Percentiles rank a stretch among this genome's conserved stretches.
Conservation (phyloP, 2,329 filamentous ascomycete genomes). For the Colletotrichum sp. region DNA sequence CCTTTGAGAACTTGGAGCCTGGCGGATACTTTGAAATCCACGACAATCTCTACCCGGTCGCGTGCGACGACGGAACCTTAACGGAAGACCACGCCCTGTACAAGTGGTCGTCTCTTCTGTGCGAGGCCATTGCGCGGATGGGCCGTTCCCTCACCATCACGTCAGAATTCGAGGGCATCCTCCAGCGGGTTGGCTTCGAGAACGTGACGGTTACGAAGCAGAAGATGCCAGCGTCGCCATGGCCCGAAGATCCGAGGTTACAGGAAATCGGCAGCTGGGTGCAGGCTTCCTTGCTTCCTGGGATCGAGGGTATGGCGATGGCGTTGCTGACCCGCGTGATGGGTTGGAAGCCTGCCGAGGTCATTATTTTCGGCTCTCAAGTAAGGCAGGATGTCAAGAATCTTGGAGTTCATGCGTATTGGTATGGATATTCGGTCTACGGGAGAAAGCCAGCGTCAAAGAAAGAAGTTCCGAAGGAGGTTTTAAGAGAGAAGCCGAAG, state of each 20-base stretch:
- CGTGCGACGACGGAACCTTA: conserved; percentile 36
- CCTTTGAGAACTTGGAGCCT: conserved; percentile 7
- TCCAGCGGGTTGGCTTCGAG: conserved; percentile 26
- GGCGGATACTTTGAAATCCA: conserved; percentile 16
- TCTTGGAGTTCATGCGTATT: conserved; percentile 29
- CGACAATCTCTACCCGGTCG: conserved; percentile 25
- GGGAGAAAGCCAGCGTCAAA: neutral
- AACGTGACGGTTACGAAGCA: conserved; percentile 30
- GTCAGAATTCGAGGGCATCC: conserved; percentile 26
- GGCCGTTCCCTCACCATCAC: neutral
- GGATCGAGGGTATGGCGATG: conserved; percentile 32
- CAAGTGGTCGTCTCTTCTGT: neutral
- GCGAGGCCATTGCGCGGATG: neutral
- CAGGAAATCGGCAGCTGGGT: conserved; percentile 27
- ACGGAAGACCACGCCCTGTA: conserved; percentile 26
- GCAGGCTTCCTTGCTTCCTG: conserved; percentile 22
- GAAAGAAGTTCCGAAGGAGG: neutral
- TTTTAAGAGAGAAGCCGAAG: neutral
- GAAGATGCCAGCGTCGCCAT: conserved; percentile 34
- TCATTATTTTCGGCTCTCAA: conserved; percentile 26
- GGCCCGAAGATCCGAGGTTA: conserved; percentile 32
- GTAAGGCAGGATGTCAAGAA: conserved; percentile 26
- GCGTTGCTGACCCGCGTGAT: conserved; percentile 31
- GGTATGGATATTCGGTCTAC: conserved; percentile 30
- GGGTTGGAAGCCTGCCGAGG: conserved; percentile 28